Evolutionary conservation across 306 rosid species (phyloP), one percentile per base, ranked within the genome.

Genomic region (Castanea sativa): DNA sequence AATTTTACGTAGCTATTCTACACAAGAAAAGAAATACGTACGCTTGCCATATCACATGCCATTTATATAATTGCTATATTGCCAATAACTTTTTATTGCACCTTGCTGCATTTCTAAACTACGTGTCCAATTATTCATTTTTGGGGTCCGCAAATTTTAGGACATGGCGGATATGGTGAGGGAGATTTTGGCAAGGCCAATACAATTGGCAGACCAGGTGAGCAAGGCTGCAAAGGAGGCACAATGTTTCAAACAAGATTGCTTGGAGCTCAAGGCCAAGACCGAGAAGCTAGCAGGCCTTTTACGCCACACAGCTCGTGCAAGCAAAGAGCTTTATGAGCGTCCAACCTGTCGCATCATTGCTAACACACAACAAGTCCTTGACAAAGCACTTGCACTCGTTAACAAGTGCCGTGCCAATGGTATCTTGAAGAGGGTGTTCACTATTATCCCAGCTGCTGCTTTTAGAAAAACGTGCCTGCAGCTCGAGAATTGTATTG

Each of bases 101-200:
- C 53, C 0, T 49, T 3, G 53, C 53, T 49, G 16, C 16, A 13
- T 49, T 49, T 49, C 53, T 49, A 49, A 49, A 49, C 53, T 49
- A 49, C 53, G 53, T 1, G 53, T 49, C 53, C 16, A 12, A 49
- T 49, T 49, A 49, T 67, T 67, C 51, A 43, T 43, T 5, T 6
- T 73, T 53, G 19, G 83, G 15, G 74, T 57, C 59, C 21, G 35
- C 68, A 10, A 49, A 49, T 49, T 49, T 73, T 35, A n/a, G 70
- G 78, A 68, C 80, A 90, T 88, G 94, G 85, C 95, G 81, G 85
- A 91, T 69, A 83, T 89, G 41, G 95, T 92, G 70, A 92, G 90
- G 88, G 97, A 92, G 83, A 92, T 90, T 88, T 86, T 92, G 86
- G 92, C 95, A 33, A 71, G 92, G 86, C 97, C 97, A 27, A 92